Conservation (phyloP, 306 rosid species). For the Vigna hirtella region DNA sequence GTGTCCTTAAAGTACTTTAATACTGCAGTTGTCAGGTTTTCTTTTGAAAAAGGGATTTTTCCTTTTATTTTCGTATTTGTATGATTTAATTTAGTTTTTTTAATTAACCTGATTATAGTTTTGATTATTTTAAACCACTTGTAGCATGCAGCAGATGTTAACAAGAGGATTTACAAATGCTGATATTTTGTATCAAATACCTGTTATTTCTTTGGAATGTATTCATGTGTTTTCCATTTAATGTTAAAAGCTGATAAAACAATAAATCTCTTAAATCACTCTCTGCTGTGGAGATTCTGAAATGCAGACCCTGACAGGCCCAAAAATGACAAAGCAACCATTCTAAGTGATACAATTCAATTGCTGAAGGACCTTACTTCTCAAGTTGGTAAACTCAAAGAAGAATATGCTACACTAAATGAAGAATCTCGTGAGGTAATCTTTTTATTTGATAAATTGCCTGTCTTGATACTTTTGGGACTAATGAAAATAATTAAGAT, state of each 20-base stretch:
- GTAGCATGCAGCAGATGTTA: slow-evolving; percentile 3
- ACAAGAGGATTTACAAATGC: background rate
- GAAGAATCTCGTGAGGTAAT: slow-evolving; percentile 92
- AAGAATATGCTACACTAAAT: slow-evolving; percentile 61
- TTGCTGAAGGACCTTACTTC: slow-evolving; percentile 87
- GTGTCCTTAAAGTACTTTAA: background rate
- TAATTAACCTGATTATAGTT: background rate
- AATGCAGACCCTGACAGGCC: slow-evolving; percentile 92
- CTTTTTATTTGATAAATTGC: slow-evolving; percentile 10
- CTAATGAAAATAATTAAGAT: slow-evolving; percentile 30
- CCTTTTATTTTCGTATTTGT: slow-evolving; percentile 13
- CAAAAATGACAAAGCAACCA: slow-evolving; percentile 89
- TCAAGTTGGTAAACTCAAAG: slow-evolving; percentile 76
- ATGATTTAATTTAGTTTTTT: background rate
- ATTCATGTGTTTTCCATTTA: background rate
- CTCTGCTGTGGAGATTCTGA: slow-evolving; percentile 40
- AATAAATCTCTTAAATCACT: slow-evolving; percentile 18
- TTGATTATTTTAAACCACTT: slow-evolving; percentile 31
- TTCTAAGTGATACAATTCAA: slow-evolving; percentile 78
- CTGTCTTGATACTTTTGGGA: slow-evolving; percentile 15
- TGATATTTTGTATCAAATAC: slow-evolving; percentile 1
- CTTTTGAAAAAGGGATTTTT: background rate
- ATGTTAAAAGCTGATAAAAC: slow-evolving; percentile 33
- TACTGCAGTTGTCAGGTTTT: background rate
- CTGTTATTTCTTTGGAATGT: slow-evolving; percentile 9